phyloP scores from a whole-genome alignment of 1,284 basidiomycete species.

The Ustilago lituana region DNA sequence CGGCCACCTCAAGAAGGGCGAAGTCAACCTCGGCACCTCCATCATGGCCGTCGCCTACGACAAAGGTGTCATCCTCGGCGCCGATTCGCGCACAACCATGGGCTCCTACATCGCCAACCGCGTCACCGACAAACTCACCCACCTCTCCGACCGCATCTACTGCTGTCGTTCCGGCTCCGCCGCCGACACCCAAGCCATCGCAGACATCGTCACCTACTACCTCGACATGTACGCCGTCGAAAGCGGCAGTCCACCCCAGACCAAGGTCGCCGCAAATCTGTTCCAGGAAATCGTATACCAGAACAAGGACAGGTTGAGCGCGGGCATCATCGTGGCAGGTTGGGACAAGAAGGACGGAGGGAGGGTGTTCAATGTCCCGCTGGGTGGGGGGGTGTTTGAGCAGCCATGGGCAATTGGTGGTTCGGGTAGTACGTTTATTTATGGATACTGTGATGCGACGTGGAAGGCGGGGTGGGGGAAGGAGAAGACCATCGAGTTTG shows the following conservation, averaged over 20 bases:
- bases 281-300: slow-evolving; percentile 93
- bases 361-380: slow-evolving; percentile 84
- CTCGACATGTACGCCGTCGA: slow-evolving; percentile 86
- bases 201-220: slow-evolving; percentile 88
- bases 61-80: slow-evolving; percentile 92
- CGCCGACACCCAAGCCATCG: slow-evolving; percentile 94
- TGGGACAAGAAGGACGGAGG: slow-evolving; percentile 96
- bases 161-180: slow-evolving; percentile 98
- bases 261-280: slow-evolving; percentile 81
- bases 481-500: slow-evolving; percentile 91
- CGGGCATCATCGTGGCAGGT: slow-evolving; percentile 97
- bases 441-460: slow-evolving; percentile 99
- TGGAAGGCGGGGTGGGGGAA: slow-evolving; percentile 91
- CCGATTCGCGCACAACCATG: slow-evolving; percentile 95
- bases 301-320: slow-evolving; percentile 84
- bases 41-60: slow-evolving; percentile 99
- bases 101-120: slow-evolving; percentile 98
- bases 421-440: slow-evolving; percentile 96
- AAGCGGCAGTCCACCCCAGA: slow-evolving; percentile 78
- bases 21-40: slow-evolving; percentile 75
- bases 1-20: slow-evolving; percentile 62
- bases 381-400: slow-evolving; percentile 63
- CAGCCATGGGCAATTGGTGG: slow-evolving; percentile 65
- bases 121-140: slow-evolving; percentile 97
- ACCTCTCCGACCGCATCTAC: slow-evolving; percentile 97